Base-by-base conservation (phyloP, 306 rosid genomes). In the Cicer bijugum region DNA sequence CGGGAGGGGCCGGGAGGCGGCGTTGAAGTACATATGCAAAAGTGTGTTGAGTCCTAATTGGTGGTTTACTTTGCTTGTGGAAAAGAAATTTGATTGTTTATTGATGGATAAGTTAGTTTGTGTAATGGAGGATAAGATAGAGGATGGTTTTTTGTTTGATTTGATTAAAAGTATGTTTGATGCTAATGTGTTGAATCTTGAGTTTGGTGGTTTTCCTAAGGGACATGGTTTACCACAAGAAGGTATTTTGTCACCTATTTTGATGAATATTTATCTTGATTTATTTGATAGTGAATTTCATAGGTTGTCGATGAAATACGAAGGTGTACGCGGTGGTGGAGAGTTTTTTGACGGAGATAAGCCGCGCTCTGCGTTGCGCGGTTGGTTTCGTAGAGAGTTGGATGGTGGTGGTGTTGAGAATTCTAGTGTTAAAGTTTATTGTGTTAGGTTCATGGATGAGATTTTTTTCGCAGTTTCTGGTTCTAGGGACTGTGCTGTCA, bases 181-280 rank as follows among this genome's bases (percentile, higher is more conserved):
- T 19, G 92, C 96, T 12, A 78, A 72, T 60, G 96, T 88, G 17
- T 82, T 93, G 39, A 93, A 93, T 78, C 72, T 93, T 66, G 97
- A 93, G 82, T 90, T 93, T 77, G 98, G 97, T 67, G 97, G 95
- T 60, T 93, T 85, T 70, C 86, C 90, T 0, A 93, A 93, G 78
- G 96, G 96, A 45, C 90, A 93, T 42, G 98, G 97, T 82, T 93
- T 93, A 19, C 98, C 98, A 2, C 98, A 93, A 68, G 98, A 92
- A 85, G 97, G 97, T 53, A 76, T 89, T 44, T 70, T 93, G 78
- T 93, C 96, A 8, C 90, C 97, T 52, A 91, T 93, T 82, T 77
- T 93, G 67, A 89, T 86, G 87, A 91, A 93, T 80, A 89, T 93
- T 78, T 91, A 93, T 82, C 93, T 93, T 74, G 92, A 91, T 52